phyloP scores from a whole-genome alignment of 345 rosid genomes.

The Hibiscus tridactylites region DNA sequence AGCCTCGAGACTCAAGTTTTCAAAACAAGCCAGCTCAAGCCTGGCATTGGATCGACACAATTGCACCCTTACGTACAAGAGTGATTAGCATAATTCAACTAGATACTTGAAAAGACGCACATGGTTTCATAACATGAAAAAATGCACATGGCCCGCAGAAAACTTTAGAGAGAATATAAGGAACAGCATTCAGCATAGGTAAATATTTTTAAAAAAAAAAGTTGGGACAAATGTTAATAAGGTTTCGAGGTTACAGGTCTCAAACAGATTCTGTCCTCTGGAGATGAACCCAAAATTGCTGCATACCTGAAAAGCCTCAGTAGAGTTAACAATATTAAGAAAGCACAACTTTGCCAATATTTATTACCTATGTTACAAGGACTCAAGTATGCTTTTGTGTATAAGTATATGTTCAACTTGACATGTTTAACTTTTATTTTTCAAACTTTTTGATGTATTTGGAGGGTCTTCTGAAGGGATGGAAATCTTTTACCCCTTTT shows the following conservation, averaged over 20 bases:
- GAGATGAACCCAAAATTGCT: slow-evolving; percentile 70
- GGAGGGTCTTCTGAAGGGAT: no score
- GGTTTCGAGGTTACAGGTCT: slow-evolving; percentile 43
- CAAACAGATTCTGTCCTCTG: slow-evolving; percentile 37
- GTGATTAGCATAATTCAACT: not conserved
- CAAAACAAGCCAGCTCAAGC: not conserved
- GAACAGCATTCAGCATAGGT: not conserved
- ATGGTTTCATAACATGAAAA: not conserved
- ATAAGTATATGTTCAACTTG: not conserved
- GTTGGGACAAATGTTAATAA: not conserved
- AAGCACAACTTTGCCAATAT: not conserved
- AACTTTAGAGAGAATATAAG: not conserved
- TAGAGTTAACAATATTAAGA: not conserved
- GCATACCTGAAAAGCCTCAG: slow-evolving; percentile 50
- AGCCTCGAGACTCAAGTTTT: not conserved
- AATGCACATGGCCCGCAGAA: not conserved
- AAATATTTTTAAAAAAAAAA: not conserved
- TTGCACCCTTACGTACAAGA: not conserved
- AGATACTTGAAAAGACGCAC: not conserved
- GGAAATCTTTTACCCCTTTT: no score
- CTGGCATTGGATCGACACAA: not conserved
- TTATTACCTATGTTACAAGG: not conserved
- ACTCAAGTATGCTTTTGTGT: not conserved
- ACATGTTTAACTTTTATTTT: not conserved
- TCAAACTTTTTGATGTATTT: not conserved